Percentiles rank a stretch among this genome's conserved stretches.
Conservation (phyloP, 176 grass and related monocot species). For the Rhipidocladum racemiflorum region DNA sequence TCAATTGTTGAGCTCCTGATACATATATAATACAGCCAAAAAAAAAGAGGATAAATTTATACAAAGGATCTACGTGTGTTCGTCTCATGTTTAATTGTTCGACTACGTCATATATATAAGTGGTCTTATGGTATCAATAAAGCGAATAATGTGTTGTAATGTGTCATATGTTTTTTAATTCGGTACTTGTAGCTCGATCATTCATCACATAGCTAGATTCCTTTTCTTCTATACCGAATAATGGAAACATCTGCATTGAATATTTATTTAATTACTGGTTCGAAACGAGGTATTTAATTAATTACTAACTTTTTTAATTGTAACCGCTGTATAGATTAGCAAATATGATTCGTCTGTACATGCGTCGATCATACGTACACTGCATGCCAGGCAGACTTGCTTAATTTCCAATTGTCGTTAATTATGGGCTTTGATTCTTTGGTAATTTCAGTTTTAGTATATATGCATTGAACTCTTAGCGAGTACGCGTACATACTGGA, state of each 20-base stretch:
- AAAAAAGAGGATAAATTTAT: neutral
- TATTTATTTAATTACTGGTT: neutral
- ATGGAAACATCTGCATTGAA: neutral
- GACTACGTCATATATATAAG: neutral
- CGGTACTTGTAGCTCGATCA: neutral
- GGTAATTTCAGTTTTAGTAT: neutral
- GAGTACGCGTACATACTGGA: slow-evolving; percentile 19
- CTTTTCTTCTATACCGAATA: neutral
- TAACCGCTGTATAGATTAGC: neutral
- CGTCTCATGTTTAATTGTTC: slow-evolving; percentile 21
- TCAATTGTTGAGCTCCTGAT: slow-evolving; percentile 22
- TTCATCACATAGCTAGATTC: slow-evolving; percentile 2
- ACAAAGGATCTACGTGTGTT: slow-evolving; percentile 4
- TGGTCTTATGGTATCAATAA: slow-evolving; percentile 33
- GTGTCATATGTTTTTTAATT: slow-evolving; percentile 14
- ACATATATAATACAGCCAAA: neutral
- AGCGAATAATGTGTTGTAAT: slow-evolving; percentile 28
- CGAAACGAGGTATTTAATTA: neutral
- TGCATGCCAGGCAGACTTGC: neutral
- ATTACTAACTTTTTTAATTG: neutral
- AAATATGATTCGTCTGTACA: neutral
- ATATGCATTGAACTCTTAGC: neutral
- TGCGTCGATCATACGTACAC: neutral
- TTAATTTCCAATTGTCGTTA: neutral
- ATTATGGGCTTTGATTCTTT: neutral